phyloP scores from a whole-genome alignment of 331 rosid genomes.

The Rosa hybrid region DNA sequence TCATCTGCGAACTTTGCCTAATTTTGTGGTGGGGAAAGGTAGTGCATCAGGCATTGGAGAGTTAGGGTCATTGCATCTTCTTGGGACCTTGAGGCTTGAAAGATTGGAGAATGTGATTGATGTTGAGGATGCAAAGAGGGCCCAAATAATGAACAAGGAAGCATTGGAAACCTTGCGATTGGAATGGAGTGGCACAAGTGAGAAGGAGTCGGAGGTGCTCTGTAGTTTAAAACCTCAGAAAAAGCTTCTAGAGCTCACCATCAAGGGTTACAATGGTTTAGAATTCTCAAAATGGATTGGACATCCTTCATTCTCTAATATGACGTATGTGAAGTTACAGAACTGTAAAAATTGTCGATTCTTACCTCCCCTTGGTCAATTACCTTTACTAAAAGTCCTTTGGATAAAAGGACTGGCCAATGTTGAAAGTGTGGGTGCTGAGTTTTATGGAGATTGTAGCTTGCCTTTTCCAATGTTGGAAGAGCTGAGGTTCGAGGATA shows the following conservation, averaged over 20 bases:
- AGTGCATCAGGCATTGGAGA: neutral
- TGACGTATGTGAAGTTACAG: constrained; percentile 11
- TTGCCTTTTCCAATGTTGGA: constrained; percentile 23
- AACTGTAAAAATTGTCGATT: neutral
- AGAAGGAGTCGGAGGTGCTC: constrained; percentile 1
- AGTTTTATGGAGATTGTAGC: neutral
- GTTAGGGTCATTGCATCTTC: constrained; percentile 12
- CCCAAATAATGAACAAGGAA: neutral
- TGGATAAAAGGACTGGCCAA: neutral
- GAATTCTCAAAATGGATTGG: constrained; percentile 1
- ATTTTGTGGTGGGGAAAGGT: neutral
- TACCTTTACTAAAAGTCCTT: neutral
- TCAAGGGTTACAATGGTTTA: constrained; percentile 6
- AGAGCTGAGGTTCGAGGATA: constrained; percentile 10
- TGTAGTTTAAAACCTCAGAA: constrained; percentile 4
- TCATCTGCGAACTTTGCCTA: neutral
- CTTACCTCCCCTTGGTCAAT: constrained; percentile 17
- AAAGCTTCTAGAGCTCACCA: constrained; percentile 16
- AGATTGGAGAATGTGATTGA: constrained; percentile 16
- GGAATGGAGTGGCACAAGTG: constrained; percentile 22
- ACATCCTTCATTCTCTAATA: neutral
- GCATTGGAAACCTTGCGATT: constrained; percentile 14
- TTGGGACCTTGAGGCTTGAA: constrained; percentile 8
- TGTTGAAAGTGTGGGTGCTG: neutral
- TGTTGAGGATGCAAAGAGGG: constrained; percentile 14